Evolutionary conservation across 2,329 filamentous ascomycete species (phyloP).

Genomic region (Neocatenulostroma microsporum): DNA sequence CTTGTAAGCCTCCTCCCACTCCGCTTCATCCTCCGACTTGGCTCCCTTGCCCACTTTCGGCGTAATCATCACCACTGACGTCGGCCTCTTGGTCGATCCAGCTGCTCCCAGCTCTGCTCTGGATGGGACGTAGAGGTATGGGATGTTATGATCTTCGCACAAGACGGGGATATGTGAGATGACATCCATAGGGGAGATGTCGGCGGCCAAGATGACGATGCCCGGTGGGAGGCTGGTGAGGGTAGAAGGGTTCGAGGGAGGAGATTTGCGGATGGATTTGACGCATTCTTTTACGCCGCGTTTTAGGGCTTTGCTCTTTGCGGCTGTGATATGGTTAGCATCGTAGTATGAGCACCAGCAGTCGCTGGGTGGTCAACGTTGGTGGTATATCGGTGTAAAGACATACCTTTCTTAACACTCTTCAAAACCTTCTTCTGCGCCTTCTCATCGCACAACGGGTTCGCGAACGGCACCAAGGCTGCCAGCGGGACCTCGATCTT

Average conservation of each 20-base stretch:
- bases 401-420: conserved; percentile 53
- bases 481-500: conserved; percentile 30
- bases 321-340: no score
- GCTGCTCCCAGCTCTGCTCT: conserved; percentile 90
- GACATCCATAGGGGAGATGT: conserved; percentile 98
- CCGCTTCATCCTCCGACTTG: conserved; percentile 43
- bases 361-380: neutral
- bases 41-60: conserved; percentile 45
- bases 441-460: conserved; percentile 74
- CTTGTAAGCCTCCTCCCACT: conserved; percentile 52
- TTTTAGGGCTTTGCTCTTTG: conserved; percentile 91
- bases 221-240: conserved; percentile 46
- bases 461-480: conserved; percentile 74
- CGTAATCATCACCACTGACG: conserved; percentile 83
- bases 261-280: conserved; percentile 92
- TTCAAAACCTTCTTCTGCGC: conserved; percentile 59
- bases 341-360: no score
- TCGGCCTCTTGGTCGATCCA: conserved; percentile 90
- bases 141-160: conserved; percentile 96
- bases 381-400: neutral
- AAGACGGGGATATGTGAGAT: conserved; percentile 96
- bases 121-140: conserved; percentile 90
- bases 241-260: conserved; percentile 56
- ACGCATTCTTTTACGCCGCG: conserved; percentile 98
- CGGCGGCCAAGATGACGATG: conserved; percentile 86